Conservation (phyloP, 306 rosid species). For the Trifolium repens region DNA sequence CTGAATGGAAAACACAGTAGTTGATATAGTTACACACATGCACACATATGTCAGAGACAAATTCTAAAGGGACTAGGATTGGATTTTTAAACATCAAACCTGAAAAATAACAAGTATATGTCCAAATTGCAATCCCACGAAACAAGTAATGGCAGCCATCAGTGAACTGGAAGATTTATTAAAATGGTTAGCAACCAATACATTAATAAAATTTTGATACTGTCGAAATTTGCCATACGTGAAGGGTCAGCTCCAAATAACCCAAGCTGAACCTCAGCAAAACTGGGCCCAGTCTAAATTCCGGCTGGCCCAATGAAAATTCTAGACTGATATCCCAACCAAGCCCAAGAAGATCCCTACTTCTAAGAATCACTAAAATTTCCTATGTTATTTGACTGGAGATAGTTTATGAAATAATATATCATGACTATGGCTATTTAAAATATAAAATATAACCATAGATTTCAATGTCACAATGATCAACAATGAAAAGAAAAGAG, state of each 20-base stretch:
- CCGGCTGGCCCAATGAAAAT: slow-evolving; percentile 13
- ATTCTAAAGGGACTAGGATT: slow-evolving; percentile 24
- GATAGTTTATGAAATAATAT: neutral
- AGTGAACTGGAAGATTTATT: slow-evolving; percentile 64
- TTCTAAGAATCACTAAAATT: slow-evolving; percentile 15
- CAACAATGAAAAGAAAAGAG: slow-evolving; percentile 13
- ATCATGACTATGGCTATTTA: neutral
- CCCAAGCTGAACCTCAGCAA: neutral
- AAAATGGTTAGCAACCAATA: slow-evolving; percentile 41
- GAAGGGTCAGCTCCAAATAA: slow-evolving; percentile 20
- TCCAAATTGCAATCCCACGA: slow-evolving; percentile 70
- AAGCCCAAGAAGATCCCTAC: neutral
- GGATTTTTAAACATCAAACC: slow-evolving; percentile 46
- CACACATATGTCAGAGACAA: slow-evolving; percentile 13
- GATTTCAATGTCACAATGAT: slow-evolving; percentile 15
- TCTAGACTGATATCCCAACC: slow-evolving; percentile 17
- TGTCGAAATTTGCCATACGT: slow-evolving; percentile 22
- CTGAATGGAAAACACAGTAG: slow-evolving; percentile 49
- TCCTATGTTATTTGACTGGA: neutral
- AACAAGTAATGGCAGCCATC: slow-evolving; percentile 82
- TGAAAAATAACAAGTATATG: slow-evolving; percentile 68
- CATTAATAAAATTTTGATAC: slow-evolving; percentile 15
- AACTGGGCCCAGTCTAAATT: neutral
- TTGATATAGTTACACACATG: neutral
- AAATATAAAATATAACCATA: slow-evolving; percentile 8